phyloP scores from a whole-genome alignment of 176 grass and related monocot genomes.

The Avena insularis region DNA sequence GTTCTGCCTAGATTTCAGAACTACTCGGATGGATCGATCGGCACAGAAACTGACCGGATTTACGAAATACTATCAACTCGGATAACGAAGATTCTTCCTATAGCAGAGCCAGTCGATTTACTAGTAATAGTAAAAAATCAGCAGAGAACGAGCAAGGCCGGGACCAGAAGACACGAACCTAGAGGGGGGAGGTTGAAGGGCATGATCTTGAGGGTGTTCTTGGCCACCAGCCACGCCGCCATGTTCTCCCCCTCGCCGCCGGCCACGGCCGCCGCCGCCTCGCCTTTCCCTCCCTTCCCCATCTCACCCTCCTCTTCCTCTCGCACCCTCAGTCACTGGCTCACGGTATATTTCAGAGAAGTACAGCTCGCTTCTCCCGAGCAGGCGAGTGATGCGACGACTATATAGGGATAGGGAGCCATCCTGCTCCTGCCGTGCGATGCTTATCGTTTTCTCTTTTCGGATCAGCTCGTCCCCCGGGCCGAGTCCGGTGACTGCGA shows the following conservation, averaged over 20 bases:
- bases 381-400: constrained; percentile 10
- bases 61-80: not conserved
- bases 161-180: constrained; percentile 39
- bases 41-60: not conserved
- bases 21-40: not conserved
- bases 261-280: constrained; percentile 44
- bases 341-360: not conserved
- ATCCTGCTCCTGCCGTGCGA: not conserved
- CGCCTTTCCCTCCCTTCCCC: constrained; percentile 82
- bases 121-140: not conserved
- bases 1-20: not conserved
- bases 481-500: not conserved
- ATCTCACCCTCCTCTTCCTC: constrained; percentile 27
- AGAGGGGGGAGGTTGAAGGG: constrained; percentile 80
- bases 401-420: constrained; percentile 15
- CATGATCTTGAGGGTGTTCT: constrained; percentile 93
- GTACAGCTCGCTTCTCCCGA: not conserved
- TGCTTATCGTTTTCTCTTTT: constrained; percentile 31
- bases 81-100: not conserved
- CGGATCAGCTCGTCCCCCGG: not conserved
- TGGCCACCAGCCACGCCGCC: constrained; percentile 90
- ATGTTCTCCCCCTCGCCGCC: constrained; percentile 74
- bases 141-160: not conserved
- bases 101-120: not conserved
- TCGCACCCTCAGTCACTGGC: not conserved